Percentiles rank a stretch among this genome's conserved stretches.
Conservation (phyloP, 139 green algal species). For the Ostreobium quekettii region DNA sequence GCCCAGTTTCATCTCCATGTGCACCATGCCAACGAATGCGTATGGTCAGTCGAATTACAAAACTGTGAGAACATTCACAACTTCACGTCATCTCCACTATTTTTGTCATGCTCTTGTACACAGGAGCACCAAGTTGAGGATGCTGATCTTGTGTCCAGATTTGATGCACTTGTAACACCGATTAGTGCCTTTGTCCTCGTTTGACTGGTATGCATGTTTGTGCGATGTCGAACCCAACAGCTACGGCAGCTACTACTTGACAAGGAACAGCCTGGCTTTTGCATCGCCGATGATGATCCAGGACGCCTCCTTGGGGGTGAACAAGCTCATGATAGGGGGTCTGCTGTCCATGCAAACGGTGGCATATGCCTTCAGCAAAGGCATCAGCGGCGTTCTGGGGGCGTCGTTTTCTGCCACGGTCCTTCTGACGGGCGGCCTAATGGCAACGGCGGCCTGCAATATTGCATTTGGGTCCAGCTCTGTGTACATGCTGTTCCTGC, state of each 20-base stretch:
- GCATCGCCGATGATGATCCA: conserved; percentile 86
- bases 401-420: conserved; percentile 63
- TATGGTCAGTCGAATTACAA: too few species aligned
- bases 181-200: too few species aligned
- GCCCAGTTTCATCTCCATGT: too few species aligned
- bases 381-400: conserved; percentile 81
- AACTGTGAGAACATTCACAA: too few species aligned
- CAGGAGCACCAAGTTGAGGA: too few species aligned
- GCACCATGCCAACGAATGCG: too few species aligned
- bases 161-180: too few species aligned
- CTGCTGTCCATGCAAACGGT: conserved; percentile 93
- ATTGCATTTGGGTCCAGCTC: conserved; percentile 78
- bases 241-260: conserved; percentile 89
- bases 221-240: too few species aligned
- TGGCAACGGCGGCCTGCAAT: conserved; percentile 80
- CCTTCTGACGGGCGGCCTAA: conserved; percentile 81
- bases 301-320: conserved; percentile 61
- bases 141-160: too few species aligned
- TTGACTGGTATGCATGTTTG: too few species aligned
- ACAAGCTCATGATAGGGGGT: conserved; percentile 79
- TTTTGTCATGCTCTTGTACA: too few species aligned
- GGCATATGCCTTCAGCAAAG: conserved; percentile 66
- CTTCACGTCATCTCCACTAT: too few species aligned
- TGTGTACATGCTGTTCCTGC: conserved; percentile 71
- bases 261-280: conserved; percentile 87